phyloP scores from a whole-genome alignment of 352 stramenopile species.

The Globisporangium emineosum region DNA sequence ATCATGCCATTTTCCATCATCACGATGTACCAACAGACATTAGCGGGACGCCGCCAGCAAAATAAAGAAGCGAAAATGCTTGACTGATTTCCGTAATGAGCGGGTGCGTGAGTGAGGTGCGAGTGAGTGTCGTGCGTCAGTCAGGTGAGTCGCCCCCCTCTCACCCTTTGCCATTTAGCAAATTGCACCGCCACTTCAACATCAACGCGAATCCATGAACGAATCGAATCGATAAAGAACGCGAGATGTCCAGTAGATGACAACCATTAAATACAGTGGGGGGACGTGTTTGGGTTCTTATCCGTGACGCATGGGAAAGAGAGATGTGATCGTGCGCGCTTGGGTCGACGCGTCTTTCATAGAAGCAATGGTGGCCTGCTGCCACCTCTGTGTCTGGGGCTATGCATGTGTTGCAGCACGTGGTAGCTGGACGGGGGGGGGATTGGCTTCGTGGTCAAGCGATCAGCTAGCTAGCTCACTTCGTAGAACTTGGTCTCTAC shows the following conservation, averaged over 20 bases:
- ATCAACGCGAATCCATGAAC: neutral
- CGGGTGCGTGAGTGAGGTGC: no score
- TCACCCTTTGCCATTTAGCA: neutral
- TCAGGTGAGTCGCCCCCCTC: neutral
- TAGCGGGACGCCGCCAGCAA: neutral
- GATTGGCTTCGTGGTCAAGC: neutral
- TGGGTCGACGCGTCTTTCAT: neutral
- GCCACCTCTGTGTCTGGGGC: neutral
- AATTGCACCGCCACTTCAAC: neutral
- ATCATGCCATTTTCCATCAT: neutral
- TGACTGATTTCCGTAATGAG: neutral
- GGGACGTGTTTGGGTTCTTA: neutral
- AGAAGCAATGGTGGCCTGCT: neutral
- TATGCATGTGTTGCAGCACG: neutral
- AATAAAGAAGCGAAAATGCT: neutral
- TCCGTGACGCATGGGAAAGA: neutral
- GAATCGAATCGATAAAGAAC: neutral
- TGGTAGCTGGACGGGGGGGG: neutral
- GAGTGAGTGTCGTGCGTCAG: neutral
- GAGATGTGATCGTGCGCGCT: neutral
- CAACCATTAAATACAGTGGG: neutral
- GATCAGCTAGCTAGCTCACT: slow-evolving; percentile 28
- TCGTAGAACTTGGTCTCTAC: slow-evolving; percentile 77
- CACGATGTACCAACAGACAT: neutral
- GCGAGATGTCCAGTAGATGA: neutral